Evolutionary conservation across 352 stramenopile genomes (phyloP).

Genomic region (Globisporangium solare): DNA sequence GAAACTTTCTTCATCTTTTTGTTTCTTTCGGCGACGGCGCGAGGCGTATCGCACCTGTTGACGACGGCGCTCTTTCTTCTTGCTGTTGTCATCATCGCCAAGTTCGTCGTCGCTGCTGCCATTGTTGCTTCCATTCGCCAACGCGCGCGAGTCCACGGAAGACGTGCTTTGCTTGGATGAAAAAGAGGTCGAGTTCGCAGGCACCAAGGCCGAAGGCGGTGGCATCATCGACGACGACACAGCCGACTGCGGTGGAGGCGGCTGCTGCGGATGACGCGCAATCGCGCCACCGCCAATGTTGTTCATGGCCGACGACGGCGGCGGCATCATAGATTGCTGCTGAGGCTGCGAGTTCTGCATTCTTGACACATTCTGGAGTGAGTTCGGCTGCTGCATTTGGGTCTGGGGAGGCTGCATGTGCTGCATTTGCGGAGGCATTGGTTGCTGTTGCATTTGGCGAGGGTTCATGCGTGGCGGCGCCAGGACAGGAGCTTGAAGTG

Average conservation of each 20-base stretch:
- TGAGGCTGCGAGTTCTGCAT: conserved; percentile 10
- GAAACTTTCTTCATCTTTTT: conserved; percentile 82
- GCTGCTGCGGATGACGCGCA: conserved; percentile 10
- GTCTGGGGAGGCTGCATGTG: conserved; percentile 13
- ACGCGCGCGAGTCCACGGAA: conserved; percentile 29
- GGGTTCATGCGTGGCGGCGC: conserved; percentile 15
- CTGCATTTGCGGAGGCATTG: conserved; percentile 18
- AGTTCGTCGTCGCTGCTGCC: conserved; percentile 61
- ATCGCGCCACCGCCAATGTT: conserved; percentile 1
- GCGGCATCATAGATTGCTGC: conserved; percentile 11
- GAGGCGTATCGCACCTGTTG: conserved; percentile 80
- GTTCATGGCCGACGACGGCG: conserved; percentile 7
- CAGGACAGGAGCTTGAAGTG: conserved; percentile 15
- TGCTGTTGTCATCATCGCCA: conserved; percentile 50
- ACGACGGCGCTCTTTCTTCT: conserved; percentile 79
- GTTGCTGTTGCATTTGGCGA: conserved; percentile 15
- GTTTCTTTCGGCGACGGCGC: conserved; percentile 75
- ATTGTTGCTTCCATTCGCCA: conserved; percentile 47
- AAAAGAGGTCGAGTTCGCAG: conserved; percentile 16
- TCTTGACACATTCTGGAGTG: conserved; percentile 12
- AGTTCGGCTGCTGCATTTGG: conserved; percentile 14
- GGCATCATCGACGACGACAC: conserved; percentile 20
- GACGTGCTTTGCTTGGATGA: conserved; percentile 18
- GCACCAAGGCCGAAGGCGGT: conserved; percentile 33
- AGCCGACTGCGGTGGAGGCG: conserved; percentile 14